A percentile compares a stretch with the other conserved stretches of the same genome.
phyloP scores from a whole-genome alignment of 1,284 basidiomycete species.

The Pseudozyma hubeiensis region DNA sequence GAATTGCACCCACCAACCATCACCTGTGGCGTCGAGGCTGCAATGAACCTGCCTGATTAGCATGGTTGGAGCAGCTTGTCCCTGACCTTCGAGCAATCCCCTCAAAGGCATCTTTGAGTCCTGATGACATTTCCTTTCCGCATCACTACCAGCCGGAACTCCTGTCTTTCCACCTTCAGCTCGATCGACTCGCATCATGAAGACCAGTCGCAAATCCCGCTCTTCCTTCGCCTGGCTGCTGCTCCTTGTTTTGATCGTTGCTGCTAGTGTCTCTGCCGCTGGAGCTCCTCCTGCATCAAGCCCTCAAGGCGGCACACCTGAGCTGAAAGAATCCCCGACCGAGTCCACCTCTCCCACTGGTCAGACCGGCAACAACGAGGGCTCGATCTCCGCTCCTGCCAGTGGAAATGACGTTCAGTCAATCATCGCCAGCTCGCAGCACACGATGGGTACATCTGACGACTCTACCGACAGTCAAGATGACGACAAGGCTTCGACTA shows the following conservation, averaged over 20 bases:
- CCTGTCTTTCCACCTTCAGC: neutral
- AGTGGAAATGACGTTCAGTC: constrained; percentile 21
- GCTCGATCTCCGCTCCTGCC: constrained; percentile 28
- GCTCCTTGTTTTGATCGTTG: constrained; percentile 9
- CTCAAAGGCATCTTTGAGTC: no score
- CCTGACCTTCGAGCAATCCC: no score
- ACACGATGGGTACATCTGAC: constrained; percentile 19
- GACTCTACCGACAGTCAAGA: constrained; percentile 33
- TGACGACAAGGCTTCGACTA: constrained; percentile 3
- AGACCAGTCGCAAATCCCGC: neutral
- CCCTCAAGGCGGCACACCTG: neutral
- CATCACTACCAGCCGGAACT: no score
- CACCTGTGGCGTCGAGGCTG: neutral
- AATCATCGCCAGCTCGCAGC: constrained; percentile 13
- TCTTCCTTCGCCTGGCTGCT: constrained; percentile 7
- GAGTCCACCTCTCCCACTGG: neutral
- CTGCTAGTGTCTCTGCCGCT: constrained; percentile 6
- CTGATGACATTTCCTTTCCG: no score
- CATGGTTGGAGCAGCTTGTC: no score
- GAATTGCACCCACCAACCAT: neutral
- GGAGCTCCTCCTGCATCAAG: neutral
- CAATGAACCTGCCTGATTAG: no score
- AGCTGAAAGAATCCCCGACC: constrained; percentile 10
- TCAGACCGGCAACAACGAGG: constrained; percentile 3
- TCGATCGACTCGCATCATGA: neutral